These are phyloP conservation scores for Ogataea nakhonphanomensis DNA, from an alignment of 805 yeast species.

Conservation along the genomic window DNA sequence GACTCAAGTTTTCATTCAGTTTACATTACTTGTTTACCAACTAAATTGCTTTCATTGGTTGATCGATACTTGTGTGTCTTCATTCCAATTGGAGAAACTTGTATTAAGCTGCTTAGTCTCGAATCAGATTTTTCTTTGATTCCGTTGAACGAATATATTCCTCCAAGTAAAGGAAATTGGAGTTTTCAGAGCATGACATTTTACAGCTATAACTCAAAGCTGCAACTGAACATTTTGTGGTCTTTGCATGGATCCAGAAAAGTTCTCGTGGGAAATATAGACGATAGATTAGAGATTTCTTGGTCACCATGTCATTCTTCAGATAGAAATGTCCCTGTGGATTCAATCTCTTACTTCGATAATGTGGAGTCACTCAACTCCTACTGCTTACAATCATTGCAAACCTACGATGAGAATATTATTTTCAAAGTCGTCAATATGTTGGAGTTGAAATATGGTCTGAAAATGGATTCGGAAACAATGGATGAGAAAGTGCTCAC, in stretches of 20 bases:
- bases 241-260: slow-evolving; percentile 19
- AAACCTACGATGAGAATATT: slow-evolving; percentile 46
- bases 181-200: slow-evolving; percentile 24
- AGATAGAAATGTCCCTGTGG: slow-evolving; percentile 9
- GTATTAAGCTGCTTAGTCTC: slow-evolving; percentile 23
- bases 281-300: slow-evolving; percentile 1
- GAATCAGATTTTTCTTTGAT: slow-evolving; percentile 11
- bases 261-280: slow-evolving; percentile 21
- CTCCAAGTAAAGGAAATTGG: slow-evolving; percentile 25
- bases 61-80: slow-evolving; percentile 20
- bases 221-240: slow-evolving; percentile 27
- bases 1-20: slow-evolving; percentile 20
- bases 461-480: slow-evolving; percentile 17
- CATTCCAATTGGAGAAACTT: slow-evolving; percentile 26
- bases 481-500: slow-evolving; percentile 34
- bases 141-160: slow-evolving; percentile 10
- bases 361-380: slow-evolving; percentile 26
- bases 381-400: slow-evolving; percentile 43
- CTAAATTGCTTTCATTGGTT: slow-evolving; percentile 14
- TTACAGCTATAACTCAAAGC: slow-evolving; percentile 1
- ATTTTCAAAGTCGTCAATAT: slow-evolving; percentile 43
- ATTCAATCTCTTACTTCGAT: slow-evolving; percentile 9
- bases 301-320: slow-evolving; percentile 19
- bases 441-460: slow-evolving; percentile 14
- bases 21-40: slow-evolving; percentile 20